Conservation (phyloP, 345 rosid genomes). For the Acer saccharum region DNA sequence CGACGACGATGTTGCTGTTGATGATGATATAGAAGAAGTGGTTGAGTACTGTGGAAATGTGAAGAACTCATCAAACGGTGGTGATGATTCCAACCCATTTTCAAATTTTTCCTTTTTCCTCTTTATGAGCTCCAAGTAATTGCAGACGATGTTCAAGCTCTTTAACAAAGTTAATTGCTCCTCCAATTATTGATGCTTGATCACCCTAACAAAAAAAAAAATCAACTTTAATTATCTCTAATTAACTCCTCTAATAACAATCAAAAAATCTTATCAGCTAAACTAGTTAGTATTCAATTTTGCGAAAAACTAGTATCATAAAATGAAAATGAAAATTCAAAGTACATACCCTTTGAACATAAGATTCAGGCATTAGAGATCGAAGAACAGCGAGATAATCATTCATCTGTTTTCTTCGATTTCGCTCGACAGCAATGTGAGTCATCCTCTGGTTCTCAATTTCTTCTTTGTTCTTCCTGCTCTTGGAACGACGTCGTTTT, state of each 20-base stretch:
- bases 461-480: conserved; percentile 76
- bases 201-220: conserved; percentile 37
- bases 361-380: conserved; percentile 85
- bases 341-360: conserved; percentile 71
- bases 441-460: conserved; percentile 89
- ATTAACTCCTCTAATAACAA: not conserved
- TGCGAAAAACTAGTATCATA: not conserved
- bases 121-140: conserved; percentile 30
- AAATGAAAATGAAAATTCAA: not conserved
- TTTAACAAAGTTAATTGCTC: conserved; percentile 57
- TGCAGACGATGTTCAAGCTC: conserved; percentile 58
- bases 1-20: not conserved
- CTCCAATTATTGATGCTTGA: conserved; percentile 67
- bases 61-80: conserved; percentile 63
- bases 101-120: conserved; percentile 30
- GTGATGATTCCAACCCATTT: conserved; percentile 15
- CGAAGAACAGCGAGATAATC: conserved; percentile 78
- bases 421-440: conserved; percentile 99
- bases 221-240: not conserved
- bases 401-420: conserved; percentile 91
- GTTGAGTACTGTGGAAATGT: conserved; percentile 65
- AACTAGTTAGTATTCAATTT: too few species aligned
- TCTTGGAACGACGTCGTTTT: conserved; percentile 65
- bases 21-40: conserved; percentile 2
- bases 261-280: too few species aligned